Base-by-base conservation (phyloP, 2,329 filamentous ascomycete genomes). In the Talaromyces sp. region DNA sequence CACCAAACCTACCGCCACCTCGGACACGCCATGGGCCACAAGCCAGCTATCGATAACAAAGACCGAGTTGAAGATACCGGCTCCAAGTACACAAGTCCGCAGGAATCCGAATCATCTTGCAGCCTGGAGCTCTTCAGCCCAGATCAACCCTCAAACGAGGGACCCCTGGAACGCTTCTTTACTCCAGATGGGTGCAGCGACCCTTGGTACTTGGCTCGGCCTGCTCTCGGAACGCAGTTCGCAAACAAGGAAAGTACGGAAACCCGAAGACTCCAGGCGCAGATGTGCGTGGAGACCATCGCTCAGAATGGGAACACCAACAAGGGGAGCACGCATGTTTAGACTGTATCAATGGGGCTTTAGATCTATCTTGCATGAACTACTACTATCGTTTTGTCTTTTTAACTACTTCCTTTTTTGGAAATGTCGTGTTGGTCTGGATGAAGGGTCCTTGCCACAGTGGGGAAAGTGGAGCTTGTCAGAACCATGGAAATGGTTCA, bases 131-230 rank as follows among this genome's bases (percentile, higher is more conserved):
- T 28, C 25, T 53, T 30, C 49, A 6, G 2, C 17, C 27, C 25
- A 8, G 39, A 54, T 28, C 13, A 57, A 6, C 32, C 6, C 11
- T 63, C 54, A n/a, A 59, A 57, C 4, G 65, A 64, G 10, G 63
- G 57, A 6, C 69, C 69, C 4, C 55, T 71, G 13, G 68, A 71
- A 28, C 66, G 69, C 6, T 70, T 67, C 44, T 60, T 71, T 6
- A 69, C 66, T 1, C 66, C 66, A 7, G 64, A 64, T 30, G 68
- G 65, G 28, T 61, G 60, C 17, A 65, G 63, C 52, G 67, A 69
- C 27, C 67, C 64, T 8, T 61, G 61, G 15, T 65, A 64, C 52
- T 63, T 66, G 30, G 59, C 59, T 15, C 60, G 63, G 49, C 52
- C 60, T 5, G 63, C 66, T 25, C 51, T 70, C 10, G 62, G 57